Percentiles rank a stretch among this genome's conserved stretches.
Conservation (phyloP, 805 yeast genomes). For the Peterozyma xylosa region DNA sequence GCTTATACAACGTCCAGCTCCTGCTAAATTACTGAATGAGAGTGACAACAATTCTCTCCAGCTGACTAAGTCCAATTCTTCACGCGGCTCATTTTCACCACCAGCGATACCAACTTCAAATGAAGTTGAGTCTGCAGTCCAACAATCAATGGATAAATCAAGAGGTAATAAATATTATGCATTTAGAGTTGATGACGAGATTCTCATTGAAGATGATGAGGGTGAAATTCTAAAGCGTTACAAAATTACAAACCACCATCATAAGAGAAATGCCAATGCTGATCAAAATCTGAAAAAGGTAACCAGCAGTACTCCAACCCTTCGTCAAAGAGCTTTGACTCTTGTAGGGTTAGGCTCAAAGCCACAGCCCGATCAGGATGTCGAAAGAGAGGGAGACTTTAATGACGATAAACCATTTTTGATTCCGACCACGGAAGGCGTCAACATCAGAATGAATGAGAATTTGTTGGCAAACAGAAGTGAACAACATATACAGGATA, state of each 20-base stretch:
- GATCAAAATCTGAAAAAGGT: constrained; percentile 11
- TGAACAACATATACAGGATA: constrained; percentile 5
- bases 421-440: constrained; percentile 3
- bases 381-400: constrained; percentile 6
- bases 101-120: neutral
- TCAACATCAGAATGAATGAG: neutral
- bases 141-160: neutral
- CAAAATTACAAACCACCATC: constrained; percentile 52
- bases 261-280: neutral
- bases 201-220: constrained; percentile 82
- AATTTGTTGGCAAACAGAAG: constrained; percentile 4
- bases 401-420: neutral
- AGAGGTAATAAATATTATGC: constrained; percentile 44
- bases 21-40: neutral
- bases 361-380: constrained; percentile 7
- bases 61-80: neutral
- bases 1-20: constrained; percentile 6
- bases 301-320: constrained; percentile 1
- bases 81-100: neutral
- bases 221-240: constrained; percentile 89
- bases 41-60: neutral
- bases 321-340: constrained; percentile 13
- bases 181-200: constrained; percentile 67
- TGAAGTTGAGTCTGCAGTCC: neutral
- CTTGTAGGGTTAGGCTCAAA: constrained; percentile 16